phyloP scores from a whole-genome alignment of 2,329 filamentous ascomycete species.

The Diaporthe citri region DNA sequence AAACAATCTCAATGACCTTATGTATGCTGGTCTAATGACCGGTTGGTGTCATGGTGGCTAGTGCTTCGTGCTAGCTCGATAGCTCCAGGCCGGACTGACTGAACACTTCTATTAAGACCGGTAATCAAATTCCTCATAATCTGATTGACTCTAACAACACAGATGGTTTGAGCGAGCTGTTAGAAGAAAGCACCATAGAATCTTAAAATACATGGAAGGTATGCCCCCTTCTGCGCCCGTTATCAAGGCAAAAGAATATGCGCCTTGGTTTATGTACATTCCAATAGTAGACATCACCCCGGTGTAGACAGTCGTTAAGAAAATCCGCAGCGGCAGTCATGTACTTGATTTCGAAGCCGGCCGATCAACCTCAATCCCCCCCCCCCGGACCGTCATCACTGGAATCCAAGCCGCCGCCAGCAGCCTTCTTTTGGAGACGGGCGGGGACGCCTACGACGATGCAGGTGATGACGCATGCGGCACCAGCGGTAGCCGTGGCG shows the following conservation, averaged over 20 bases:
- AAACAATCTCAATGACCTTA: not conserved
- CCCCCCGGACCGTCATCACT: not conserved
- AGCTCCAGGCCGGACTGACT: too few species aligned
- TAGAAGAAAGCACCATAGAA: too few species aligned
- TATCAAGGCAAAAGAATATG: not conserved
- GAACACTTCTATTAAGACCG: too few species aligned
- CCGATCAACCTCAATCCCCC: not conserved
- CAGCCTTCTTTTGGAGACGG: not conserved
- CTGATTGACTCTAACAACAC: too few species aligned
- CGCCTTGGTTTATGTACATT: not conserved
- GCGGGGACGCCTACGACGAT: not conserved
- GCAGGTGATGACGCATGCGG: constrained; percentile 1
- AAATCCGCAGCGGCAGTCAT: not conserved
- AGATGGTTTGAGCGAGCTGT: too few species aligned
- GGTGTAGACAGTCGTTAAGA: not conserved
- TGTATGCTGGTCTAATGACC: not conserved
- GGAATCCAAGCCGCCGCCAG: not conserved
- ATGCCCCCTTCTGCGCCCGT: not conserved
- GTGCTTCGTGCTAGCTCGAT: not conserved
- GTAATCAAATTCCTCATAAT: too few species aligned
- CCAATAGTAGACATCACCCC: not conserved
- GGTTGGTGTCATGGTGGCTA: not conserved
- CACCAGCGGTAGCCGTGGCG: not conserved
- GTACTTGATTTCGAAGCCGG: not conserved
- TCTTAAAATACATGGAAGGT: too few species aligned